Evolutionary conservation across 805 yeast genomes (phyloP), one percentile per base, ranked within the genome.

Genomic region (Metschnikowia hibisci): DNA sequence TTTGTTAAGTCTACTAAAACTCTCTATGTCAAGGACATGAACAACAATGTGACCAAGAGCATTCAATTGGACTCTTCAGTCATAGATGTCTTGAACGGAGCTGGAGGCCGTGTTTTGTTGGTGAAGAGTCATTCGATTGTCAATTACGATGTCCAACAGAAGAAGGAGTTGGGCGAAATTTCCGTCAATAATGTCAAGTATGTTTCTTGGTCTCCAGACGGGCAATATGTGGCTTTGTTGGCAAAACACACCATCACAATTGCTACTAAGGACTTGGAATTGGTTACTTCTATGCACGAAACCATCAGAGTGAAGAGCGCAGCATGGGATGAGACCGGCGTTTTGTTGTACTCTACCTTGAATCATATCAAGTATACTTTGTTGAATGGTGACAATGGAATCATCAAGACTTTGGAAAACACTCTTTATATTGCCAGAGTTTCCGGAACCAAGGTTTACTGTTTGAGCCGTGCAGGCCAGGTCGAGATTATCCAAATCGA

Each of bases 261-360:
- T 56, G 96, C 90, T 23, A 82, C 80, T 56, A 84, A 82, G 62
- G 83, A 80, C 51, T 75, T 91, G 55, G 89, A 87, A 60, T 67
- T 81, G 44, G 73, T 89, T 32, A 81, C 91, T 42, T 81, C 95
- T 2, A 77, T 89, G 80, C 97, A 89, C 62, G 99, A 93, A 72
- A 91, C 98, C 3, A 93, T 93, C 54, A 77, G 99, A 63, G 88
- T 93, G 58, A 93, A 93, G 72, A 82, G 95, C 69, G 97, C 96
- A 36, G 87, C 96, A 14, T 93, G 97, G 97, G 98, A 93, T 64
- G 96, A 89, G 55, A 73, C 86, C 38, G 91, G 91, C 41, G 96
- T 95, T 26, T 76, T 93, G 62, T 76, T 93, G 53, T 93, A 91
- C 68, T 84, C 97, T 15, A 93, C 99, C 6, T 75, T 93, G 64